Base-by-base conservation (phyloP, 169 alveolate genomes). In the Babesia divergens region DNA sequence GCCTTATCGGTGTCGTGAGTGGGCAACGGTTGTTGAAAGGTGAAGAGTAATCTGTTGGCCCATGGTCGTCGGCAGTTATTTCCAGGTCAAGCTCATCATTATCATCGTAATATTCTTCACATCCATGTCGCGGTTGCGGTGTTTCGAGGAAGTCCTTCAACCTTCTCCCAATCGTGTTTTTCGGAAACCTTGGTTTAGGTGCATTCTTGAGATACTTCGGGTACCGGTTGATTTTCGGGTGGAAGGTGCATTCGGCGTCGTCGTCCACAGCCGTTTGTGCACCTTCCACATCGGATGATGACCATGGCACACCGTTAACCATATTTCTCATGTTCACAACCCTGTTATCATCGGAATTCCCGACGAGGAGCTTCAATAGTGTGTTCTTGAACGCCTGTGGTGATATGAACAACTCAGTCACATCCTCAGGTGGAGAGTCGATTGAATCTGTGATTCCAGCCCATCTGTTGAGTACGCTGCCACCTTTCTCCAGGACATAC, bases 331-430 rank as follows among this genome's bases (percentile, higher is more conserved):
- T 77, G 40, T 34, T 28, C 0, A 42, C 59, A 0, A 77, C 44
- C 40, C 86, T 38, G 26, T 67, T 14, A 44, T 77, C 86, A 13
- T 56, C 72, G 18, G 76, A 40, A 11, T 67, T 53, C 18, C 65
- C 54, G 32, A 16, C 56, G 20, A 77, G 67, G 20, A 77, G 58
- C 70, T 56, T 53, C 71, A 77, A 42, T 6, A 77, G 64, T 18
- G 76, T 50, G 58, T 77, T 77, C 68, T 77, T 77, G 58, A 77
- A 77, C 38, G 64, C 74, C n/a, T 49, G 59, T 16, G 71, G 59
- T 44, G 67, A 64, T 3, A 77, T 66, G 11, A 62, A 22, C 51
- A 62, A 0, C 49, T 62, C 72, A 2, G 72, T 44, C 13, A 62
- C 60, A n/a, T 62, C 72, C 7, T 28, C 26, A 2, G 37, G 26